These are phyloP conservation scores for Colletotrichum musicola DNA, from an alignment of 2,329 filamentous ascomycete genomes.

Conservation along the genomic window DNA sequence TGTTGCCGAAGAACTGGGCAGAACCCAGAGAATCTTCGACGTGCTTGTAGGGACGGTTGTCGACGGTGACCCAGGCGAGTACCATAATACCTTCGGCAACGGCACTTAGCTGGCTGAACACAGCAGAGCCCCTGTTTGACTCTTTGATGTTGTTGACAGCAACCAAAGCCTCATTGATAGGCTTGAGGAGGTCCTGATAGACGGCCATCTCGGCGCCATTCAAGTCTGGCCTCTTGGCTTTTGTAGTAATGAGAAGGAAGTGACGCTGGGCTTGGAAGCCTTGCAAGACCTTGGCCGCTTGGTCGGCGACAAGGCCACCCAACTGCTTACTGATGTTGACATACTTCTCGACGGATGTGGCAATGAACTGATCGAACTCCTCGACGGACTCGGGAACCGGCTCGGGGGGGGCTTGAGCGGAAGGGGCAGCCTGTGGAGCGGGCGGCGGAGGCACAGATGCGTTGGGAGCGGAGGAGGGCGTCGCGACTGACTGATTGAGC, in stretches of 20 bases:
- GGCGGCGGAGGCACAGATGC: conserved; percentile 49
- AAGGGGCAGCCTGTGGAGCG: conserved; percentile 50
- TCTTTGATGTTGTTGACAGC: conserved; percentile 86
- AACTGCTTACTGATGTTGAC: conserved; percentile 82
- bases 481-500: conserved; percentile 55
- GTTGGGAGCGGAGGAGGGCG: conserved; percentile 47
- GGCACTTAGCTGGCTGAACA: conserved; percentile 86
- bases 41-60: conserved; percentile 85
- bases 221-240: conserved; percentile 90
- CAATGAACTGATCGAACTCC: conserved; percentile 87
- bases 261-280: conserved; percentile 88
- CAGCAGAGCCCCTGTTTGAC: conserved; percentile 78
- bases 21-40: conserved; percentile 86
- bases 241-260: conserved; percentile 89
- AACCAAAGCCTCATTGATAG: conserved; percentile 85
- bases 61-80: conserved; percentile 90
- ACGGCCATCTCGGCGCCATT: conserved; percentile 68
- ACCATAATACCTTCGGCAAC: conserved; percentile 92
- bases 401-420: conserved; percentile 63
- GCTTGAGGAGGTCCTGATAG: conserved; percentile 84
- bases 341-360: conserved; percentile 80
- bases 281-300: conserved; percentile 70
- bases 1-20: conserved; percentile 94
- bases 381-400: conserved; percentile 82
- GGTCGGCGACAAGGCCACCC: conserved; percentile 82